Evolutionary conservation across 2,329 filamentous ascomycete species (phyloP).

Genomic region (Penicillium palitans): DNA sequence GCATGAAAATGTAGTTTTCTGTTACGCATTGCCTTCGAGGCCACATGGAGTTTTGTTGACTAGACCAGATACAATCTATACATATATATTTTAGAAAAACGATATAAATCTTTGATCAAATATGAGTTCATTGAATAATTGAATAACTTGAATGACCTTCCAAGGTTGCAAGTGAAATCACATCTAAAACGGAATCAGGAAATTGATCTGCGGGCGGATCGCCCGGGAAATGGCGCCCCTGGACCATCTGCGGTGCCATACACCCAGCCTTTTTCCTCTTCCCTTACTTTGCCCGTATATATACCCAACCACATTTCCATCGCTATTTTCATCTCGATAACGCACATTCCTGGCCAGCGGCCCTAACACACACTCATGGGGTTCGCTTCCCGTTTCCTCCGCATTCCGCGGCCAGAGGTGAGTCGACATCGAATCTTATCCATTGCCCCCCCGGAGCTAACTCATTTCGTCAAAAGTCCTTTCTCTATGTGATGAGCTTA

Average conservation of each 20-base stretch:
- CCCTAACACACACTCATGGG: conserved; percentile 33
- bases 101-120: no score
- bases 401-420: conserved; percentile 52
- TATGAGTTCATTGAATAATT: not conserved
- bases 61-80: not conserved
- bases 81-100: not conserved
- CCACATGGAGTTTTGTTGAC: not conserved
- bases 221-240: conserved; percentile 25
- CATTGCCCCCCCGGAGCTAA: conserved; percentile 14
- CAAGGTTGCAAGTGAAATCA: not conserved
- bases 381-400: conserved; percentile 45
- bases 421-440: conserved; percentile 13
- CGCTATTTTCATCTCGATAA: conserved; percentile 5
- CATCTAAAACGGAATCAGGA: conserved; percentile 5
- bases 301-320: conserved; percentile 13
- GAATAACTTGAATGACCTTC: not conserved
- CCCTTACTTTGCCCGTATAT: conserved; percentile 11
- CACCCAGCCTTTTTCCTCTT: conserved; percentile 20
- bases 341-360: conserved; percentile 10
- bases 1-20: not conserved
- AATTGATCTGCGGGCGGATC: conserved; percentile 27
- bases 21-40: not conserved
- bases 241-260: conserved; percentile 19
- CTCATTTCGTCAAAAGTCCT: conserved; percentile 58
- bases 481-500: conserved; percentile 82